These are phyloP conservation scores for Passalora sequoiae DNA, from an alignment of 2,329 filamentous ascomycete genomes.

Conservation along the genomic window DNA sequence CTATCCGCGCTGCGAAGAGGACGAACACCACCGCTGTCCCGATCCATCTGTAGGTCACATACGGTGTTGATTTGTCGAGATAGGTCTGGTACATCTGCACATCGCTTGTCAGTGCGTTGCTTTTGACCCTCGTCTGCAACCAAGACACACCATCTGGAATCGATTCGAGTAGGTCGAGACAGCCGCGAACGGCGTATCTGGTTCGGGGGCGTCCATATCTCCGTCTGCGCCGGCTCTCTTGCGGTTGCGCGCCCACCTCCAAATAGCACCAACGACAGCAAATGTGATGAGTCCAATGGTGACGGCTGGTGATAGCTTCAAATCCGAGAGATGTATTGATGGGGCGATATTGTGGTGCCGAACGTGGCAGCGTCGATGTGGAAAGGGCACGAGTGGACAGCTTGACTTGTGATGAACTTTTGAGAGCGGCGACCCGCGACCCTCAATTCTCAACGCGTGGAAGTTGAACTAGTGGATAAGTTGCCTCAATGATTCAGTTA, in stretches of 20 bases:
- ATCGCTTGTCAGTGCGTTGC: not conserved
- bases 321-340: not conserved
- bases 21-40: constrained; percentile 71
- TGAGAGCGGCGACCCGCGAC: not conserved
- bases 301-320: no score
- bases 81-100: constrained; percentile 84
- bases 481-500: no score
- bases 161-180: constrained; percentile 79
- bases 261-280: constrained; percentile 1
- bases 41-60: constrained; percentile 82
- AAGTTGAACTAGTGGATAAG: no score
- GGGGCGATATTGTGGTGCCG: not conserved
- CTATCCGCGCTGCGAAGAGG: constrained; percentile 82
- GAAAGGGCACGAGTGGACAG: not conserved
- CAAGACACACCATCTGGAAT: constrained; percentile 59
- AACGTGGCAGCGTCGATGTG: not conserved
- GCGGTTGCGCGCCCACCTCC: constrained; percentile 2
- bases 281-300: constrained; percentile 4
- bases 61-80: constrained; percentile 89
- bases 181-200: constrained; percentile 87
- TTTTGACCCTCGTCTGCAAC: not conserved
- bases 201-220: constrained; percentile 82
- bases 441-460: no score
- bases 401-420: not conserved
- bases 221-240: not conserved